phyloP scores from a whole-genome alignment of 2,329 filamentous ascomycete species.

The Trichoderma sp. region DNA sequence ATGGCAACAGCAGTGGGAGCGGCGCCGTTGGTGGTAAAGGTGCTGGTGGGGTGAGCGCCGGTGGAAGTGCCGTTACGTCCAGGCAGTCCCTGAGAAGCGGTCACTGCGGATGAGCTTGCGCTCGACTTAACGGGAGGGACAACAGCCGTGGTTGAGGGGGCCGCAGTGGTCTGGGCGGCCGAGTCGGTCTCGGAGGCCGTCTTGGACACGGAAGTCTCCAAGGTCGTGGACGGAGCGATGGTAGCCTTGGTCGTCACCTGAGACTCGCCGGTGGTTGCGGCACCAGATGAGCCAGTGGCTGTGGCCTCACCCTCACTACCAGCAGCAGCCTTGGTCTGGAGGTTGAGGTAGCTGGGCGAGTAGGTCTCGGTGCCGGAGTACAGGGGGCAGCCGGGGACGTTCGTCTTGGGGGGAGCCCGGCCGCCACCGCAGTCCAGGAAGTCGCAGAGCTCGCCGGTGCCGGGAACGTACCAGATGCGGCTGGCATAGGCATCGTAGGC shows the following conservation, averaged over 20 bases:
- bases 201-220: neutral
- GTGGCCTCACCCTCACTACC: neutral
- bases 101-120: neutral
- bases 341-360: slow-evolving; percentile 47
- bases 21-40: slow-evolving; percentile 18
- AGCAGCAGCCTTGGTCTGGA: slow-evolving; percentile 26
- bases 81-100: neutral
- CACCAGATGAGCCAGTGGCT: slow-evolving; percentile 19
- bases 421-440: slow-evolving; percentile 66
- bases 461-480: slow-evolving; percentile 59
- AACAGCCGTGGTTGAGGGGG: neutral
- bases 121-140: neutral
- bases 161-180: neutral
- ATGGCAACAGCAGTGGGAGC: slow-evolving; percentile 28
- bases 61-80: slow-evolving; percentile 3
- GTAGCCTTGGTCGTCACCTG: neutral
- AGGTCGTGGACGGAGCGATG: slow-evolving; percentile 1
- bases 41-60: neutral
- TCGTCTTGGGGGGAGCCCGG: slow-evolving; percentile 60
- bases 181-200: neutral
- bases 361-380: slow-evolving; percentile 57
- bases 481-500: slow-evolving; percentile 47
- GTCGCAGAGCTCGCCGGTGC: slow-evolving; percentile 61
- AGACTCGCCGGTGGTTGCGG: slow-evolving; percentile 15
- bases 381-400: slow-evolving; percentile 56